These are phyloP conservation scores for Xylariaceae sp. DNA, from an alignment of 2,329 filamentous ascomycete genomes.

Conservation along the genomic window DNA sequence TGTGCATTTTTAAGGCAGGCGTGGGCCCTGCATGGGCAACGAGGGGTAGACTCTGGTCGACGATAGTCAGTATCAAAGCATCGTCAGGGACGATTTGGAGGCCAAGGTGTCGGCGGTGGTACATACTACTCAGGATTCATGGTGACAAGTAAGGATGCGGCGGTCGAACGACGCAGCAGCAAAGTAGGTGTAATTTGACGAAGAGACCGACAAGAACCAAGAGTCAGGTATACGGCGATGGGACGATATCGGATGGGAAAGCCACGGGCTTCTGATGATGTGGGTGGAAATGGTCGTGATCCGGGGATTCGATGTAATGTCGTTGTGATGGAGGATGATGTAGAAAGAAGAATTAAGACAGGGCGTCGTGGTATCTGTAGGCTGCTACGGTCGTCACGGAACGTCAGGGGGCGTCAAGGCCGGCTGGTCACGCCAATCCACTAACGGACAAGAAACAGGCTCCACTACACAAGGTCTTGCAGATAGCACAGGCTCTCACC, in stretches of 20 bases:
- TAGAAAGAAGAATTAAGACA: slow-evolving; percentile 42
- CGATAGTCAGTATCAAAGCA: slow-evolving; percentile 23
- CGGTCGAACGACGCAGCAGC: slow-evolving; percentile 29
- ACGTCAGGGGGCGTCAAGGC: slow-evolving; percentile 34
- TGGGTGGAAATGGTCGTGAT: slow-evolving; percentile 28
- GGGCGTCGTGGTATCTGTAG: slow-evolving; percentile 34
- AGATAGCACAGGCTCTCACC: too few species aligned
- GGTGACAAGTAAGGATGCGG: slow-evolving; percentile 50
- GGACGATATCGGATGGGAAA: slow-evolving; percentile 17
- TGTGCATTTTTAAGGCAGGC: slow-evolving; percentile 16
- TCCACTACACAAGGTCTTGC: too few species aligned
- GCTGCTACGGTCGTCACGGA: slow-evolving; percentile 37
- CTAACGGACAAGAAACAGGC: slow-evolving; percentile 16
- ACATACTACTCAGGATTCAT: slow-evolving; percentile 96
- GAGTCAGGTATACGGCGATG: slow-evolving; percentile 20
- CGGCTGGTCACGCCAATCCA: slow-evolving; percentile 22
- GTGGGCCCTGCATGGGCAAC: background rate
- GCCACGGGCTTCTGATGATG: slow-evolving; percentile 20
- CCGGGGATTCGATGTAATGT: slow-evolving; percentile 21
- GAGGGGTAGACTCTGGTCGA: slow-evolving; percentile 34
- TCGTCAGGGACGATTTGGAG: slow-evolving; percentile 13
- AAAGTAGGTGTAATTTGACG: slow-evolving; percentile 16
- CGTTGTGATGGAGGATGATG: slow-evolving; percentile 36
- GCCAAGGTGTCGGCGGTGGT: slow-evolving; percentile 34
- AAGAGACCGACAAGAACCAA: slow-evolving; percentile 13